Percentiles rank a stretch among this genome's conserved stretches.
phyloP scores from a whole-genome alignment of 257 asterid genomes.

The Vinca minor region DNA sequence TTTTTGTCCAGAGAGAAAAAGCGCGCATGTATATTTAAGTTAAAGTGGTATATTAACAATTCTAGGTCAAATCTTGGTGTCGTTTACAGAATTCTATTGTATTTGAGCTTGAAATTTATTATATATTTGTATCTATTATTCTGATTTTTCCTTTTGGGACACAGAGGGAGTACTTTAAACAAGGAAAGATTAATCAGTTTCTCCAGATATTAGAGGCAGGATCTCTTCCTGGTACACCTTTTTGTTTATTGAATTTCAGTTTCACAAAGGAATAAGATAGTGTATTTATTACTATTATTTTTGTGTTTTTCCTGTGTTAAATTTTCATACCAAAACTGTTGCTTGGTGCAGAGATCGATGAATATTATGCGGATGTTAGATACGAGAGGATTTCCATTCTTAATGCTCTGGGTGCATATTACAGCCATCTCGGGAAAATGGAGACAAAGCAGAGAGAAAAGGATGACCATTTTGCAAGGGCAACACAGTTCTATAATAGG shows the following conservation, averaged over 20 bases:
- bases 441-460: conserved; percentile 85
- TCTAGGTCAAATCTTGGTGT: background rate
- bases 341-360: conserved; percentile 79
- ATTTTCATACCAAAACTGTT: conserved; percentile 13
- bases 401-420: conserved; percentile 96
- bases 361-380: conserved; percentile 91
- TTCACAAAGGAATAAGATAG: background rate
- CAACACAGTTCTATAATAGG: conserved; percentile 91
- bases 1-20: background rate
- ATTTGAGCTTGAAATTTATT: background rate
- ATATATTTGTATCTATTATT: background rate
- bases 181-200: conserved; percentile 85
- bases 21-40: background rate
- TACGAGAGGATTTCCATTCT: conserved; percentile 95
- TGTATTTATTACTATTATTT: background rate
- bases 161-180: conserved; percentile 99
- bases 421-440: conserved; percentile 82
- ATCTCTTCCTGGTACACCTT: conserved; percentile 76
- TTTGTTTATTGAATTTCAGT: background rate
- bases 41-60: background rate
- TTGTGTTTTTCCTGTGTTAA: conserved; percentile 1
- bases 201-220: conserved; percentile 97
- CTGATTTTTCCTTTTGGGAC: conserved; percentile 20
- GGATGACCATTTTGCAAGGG: conserved; percentile 86
- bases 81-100: background rate